Conservation (phyloP, 2,329 filamentous ascomycete genomes). For the Dichotomopilus funicola region DNA sequence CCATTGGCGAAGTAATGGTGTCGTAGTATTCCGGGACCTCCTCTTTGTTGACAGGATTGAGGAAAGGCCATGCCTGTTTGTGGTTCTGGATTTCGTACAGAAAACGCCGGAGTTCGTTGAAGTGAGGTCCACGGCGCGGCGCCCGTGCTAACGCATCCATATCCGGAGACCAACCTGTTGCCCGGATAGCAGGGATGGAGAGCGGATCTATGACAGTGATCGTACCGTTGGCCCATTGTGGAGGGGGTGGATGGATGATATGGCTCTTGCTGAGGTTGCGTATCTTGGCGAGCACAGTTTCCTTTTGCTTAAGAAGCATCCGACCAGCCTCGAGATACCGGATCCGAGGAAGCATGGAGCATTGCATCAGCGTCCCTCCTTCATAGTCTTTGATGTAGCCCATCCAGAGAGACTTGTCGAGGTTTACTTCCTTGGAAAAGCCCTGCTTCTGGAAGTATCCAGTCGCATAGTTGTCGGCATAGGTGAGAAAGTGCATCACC, state of each 20-base stretch:
- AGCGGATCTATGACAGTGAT: slow-evolving; percentile 71
- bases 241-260: slow-evolving; percentile 74
- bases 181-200: slow-evolving; percentile 80
- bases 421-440: slow-evolving; percentile 94
- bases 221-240: slow-evolving; percentile 61
- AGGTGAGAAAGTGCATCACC: slow-evolving; percentile 98
- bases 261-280: slow-evolving; percentile 82
- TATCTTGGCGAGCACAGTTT: slow-evolving; percentile 89
- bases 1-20: slow-evolving; percentile 96
- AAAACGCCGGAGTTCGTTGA: slow-evolving; percentile 84
- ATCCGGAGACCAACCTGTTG: slow-evolving; percentile 88
- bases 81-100: slow-evolving; percentile 95
- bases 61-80: slow-evolving; percentile 87
- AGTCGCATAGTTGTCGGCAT: slow-evolving; percentile 97
- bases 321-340: slow-evolving; percentile 85
- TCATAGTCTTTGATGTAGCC: slow-evolving; percentile 99
- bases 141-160: slow-evolving; percentile 95
- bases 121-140: slow-evolving; percentile 90
- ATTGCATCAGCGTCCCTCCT: slow-evolving; percentile 98
- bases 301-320: slow-evolving; percentile 95
- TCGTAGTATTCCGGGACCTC: slow-evolving; percentile 98
- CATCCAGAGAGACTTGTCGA: slow-evolving; percentile 90
- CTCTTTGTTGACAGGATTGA: slow-evolving; percentile 85
- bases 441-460: slow-evolving; percentile 99
- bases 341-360: slow-evolving; percentile 89